These are phyloP conservation scores for Sisymbrium irio DNA, from an alignment of 345 rosid genomes.

Conservation along the genomic window DNA sequence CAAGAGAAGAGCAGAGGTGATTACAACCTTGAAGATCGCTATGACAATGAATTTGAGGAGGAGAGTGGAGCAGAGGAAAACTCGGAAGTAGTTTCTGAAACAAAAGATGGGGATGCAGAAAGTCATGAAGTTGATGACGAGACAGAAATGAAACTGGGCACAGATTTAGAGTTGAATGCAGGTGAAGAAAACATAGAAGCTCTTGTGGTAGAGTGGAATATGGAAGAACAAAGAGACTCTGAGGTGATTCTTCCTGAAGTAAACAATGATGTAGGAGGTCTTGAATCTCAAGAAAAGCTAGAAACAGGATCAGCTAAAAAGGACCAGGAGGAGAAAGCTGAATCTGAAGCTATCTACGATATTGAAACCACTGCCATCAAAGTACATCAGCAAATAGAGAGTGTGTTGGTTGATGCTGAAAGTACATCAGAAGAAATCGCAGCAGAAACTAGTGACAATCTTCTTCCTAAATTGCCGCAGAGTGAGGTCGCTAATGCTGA, in stretches of 20 bases:
- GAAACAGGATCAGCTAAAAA: neutral
- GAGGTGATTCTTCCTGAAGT: constrained; percentile 23
- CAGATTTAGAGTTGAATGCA: constrained; percentile 1
- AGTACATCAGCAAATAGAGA: neutral
- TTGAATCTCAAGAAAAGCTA: neutral
- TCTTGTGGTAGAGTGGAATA: neutral
- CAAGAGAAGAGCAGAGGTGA: constrained; percentile 1
- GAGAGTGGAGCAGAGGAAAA: neutral
- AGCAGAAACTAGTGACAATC: constrained; percentile 15
- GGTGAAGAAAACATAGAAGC: constrained; percentile 4
- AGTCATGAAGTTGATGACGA: constrained; percentile 1
- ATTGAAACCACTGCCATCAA: constrained; percentile 6
- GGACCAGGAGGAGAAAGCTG: neutral
- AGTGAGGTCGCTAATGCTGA: neutral
- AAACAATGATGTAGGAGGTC: constrained; percentile 3
- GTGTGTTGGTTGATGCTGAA: neutral
- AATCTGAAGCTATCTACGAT: constrained; percentile 2
- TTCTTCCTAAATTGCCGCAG: neutral
- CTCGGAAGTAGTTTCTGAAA: constrained; percentile 10
- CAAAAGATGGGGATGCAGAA: constrained; percentile 4
- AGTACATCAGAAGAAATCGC: constrained; percentile 7
- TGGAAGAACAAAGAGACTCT: neutral
- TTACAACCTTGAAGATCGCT: constrained; percentile 10
- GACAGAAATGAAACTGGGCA: constrained; percentile 7
- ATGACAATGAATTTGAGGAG: constrained; percentile 1